Evolutionary conservation across 495 filamentous ascomycete genomes (phyloP), one percentile per base, ranked within the genome.

Genomic region (Aspergillus ostianus): DNA sequence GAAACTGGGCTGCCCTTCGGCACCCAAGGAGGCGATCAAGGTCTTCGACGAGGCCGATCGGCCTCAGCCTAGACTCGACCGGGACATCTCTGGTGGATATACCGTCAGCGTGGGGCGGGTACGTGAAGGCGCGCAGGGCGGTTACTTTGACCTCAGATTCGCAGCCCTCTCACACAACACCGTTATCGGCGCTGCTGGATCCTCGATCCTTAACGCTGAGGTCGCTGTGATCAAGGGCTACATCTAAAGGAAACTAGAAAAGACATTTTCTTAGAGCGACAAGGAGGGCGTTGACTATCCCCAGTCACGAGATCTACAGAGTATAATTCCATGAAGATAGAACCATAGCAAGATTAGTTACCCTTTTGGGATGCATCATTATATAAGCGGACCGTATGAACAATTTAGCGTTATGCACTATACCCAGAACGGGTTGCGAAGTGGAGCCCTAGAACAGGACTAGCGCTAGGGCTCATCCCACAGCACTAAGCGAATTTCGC

Each of bases 161-260:
- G 90, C 90, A 32, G 86, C 89, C 5, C 71, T 94, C 64, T 91
- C 87, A 55, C 91, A 94, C 71, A 96, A 94, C 70, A 93, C 93
- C 48, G 87, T 98, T 47, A 93, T 98, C 69, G 93, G 93, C 64
- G 94, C 94, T 44, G 92, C 94, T 10, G 94, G 94, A 32, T 94
- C 90, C 9, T 96, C 91, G 17, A 95, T 97, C 70, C 75, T 98
- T 57, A 97, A 97, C 71, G 91, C 92, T 13, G 94, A 97, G 72
- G 91, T 92, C 36, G 93, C 93, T 41, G 85, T 97, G 23, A 82
- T 97, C 52, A 95, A 92, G 77, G 94, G 93, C 9, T 90, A 87
- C 64, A 80, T 92, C 62, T 93, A 82, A 77, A 66, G 27, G 15
- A 53, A 8, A 57, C 59, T 63, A 53, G 57, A 66, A 67, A 63